These are phyloP conservation scores for Bombardia bombarda DNA, from an alignment of 495 filamentous ascomycete genomes.

Conservation along the genomic window DNA sequence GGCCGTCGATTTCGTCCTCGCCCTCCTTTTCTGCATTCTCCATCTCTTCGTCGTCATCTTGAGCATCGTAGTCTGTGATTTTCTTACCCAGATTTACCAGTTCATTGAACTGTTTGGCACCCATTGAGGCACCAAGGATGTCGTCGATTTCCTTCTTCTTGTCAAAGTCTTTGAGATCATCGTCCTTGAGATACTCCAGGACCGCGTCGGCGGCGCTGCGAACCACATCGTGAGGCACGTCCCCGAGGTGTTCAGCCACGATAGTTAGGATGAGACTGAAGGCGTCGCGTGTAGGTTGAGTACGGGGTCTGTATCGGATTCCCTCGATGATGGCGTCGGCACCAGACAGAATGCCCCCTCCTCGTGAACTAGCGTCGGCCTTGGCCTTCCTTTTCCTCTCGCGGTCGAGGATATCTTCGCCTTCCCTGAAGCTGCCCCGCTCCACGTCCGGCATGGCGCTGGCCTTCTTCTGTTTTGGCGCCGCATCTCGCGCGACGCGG, in stretches of 20 bases:
- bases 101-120: slow-evolving; percentile 91
- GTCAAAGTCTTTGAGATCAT: slow-evolving; percentile 93
- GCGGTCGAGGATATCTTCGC: slow-evolving; percentile 75
- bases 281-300: slow-evolving; percentile 85
- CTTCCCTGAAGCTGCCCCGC: slow-evolving; percentile 73
- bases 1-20: slow-evolving; percentile 85
- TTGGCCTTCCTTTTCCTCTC: slow-evolving; percentile 89
- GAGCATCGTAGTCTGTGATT: slow-evolving; percentile 96
- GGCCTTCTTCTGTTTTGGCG: slow-evolving; percentile 69
- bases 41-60: slow-evolving; percentile 93
- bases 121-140: slow-evolving; percentile 71
- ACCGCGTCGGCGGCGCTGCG: slow-evolving; percentile 93
- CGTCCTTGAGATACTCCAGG: slow-evolving; percentile 87
- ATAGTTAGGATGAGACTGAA: slow-evolving; percentile 93
- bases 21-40: slow-evolving; percentile 55
- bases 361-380: slow-evolving; percentile 60
- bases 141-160: slow-evolving; percentile 98
- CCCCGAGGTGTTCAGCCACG: slow-evolving; percentile 79
- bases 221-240: slow-evolving; percentile 86
- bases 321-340: slow-evolving; percentile 85
- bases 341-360: slow-evolving; percentile 74
- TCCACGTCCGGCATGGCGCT: slow-evolving; percentile 58
- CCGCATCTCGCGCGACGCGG: slow-evolving; percentile 67
- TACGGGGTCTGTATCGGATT: slow-evolving; percentile 75
- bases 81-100: slow-evolving; percentile 96